Evolutionary conservation across 2,329 filamentous ascomycete species (phyloP).

Genomic region (Hymenoscyphus occultus): DNA sequence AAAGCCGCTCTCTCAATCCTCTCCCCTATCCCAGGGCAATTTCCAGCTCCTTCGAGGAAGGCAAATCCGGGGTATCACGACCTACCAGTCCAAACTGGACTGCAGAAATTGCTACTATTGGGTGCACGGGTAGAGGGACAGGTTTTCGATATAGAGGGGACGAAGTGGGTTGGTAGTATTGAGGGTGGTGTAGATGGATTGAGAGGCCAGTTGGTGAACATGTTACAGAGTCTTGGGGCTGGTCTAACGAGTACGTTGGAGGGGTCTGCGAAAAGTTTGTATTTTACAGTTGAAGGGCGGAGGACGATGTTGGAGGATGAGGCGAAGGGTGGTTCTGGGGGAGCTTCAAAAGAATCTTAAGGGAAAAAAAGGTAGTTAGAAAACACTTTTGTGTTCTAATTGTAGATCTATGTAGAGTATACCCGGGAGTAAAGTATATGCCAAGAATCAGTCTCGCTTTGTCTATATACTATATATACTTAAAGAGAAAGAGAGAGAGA

Average conservation of each 20-base stretch:
- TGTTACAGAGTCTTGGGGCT: conserved; percentile 78
- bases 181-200: conserved; percentile 78
- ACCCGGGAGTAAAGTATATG: conserved; percentile 16
- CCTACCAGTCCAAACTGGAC: conserved; percentile 69
- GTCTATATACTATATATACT: conserved; percentile 4
- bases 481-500: not conserved
- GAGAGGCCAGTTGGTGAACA: conserved; percentile 73
- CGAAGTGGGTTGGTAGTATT: conserved; percentile 72
- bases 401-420: conserved; percentile 26
- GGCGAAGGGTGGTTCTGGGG: conserved; percentile 27
- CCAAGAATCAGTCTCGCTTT: not conserved
- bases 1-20: conserved; percentile 78
- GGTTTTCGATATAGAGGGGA: conserved; percentile 40
- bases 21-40: conserved; percentile 65
- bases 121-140: conserved; percentile 82
- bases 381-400: conserved; percentile 30
- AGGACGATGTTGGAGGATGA: conserved; percentile 79
- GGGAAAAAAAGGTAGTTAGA: conserved; percentile 8
- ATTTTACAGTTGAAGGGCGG: conserved; percentile 82
- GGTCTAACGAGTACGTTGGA: conserved; percentile 77
- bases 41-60: conserved; percentile 74
- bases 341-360: conserved; percentile 19
- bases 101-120: conserved; percentile 84
- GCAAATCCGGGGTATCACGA: conserved; percentile 82
- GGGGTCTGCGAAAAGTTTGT: conserved; percentile 75